These are phyloP conservation scores for Musa balbisiana DNA, from an alignment of 202 grass and related monocot species.

Conservation along the genomic window DNA sequence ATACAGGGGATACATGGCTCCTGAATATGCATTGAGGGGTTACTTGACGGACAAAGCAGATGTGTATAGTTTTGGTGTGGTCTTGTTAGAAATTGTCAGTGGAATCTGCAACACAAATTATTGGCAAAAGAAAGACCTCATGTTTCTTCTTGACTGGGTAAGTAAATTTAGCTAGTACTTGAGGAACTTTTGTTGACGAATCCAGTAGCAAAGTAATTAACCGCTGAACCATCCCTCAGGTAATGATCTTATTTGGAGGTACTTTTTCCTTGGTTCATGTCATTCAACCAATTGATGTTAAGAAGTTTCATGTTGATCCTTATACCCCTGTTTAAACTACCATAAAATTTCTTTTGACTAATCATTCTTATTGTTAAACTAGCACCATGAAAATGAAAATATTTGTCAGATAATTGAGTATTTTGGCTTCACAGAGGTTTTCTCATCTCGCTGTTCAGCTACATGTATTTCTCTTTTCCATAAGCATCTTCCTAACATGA, in stretches of 20 bases:
- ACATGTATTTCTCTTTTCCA: too few relatives aligned
- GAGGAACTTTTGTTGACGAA: not conserved
- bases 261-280: too few relatives aligned
- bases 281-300: too few relatives aligned
- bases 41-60: conserved; percentile 73
- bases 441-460: too few relatives aligned
- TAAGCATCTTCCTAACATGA: too few relatives aligned
- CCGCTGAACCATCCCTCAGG: not conserved
- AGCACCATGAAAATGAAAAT: too few relatives aligned
- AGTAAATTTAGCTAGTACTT: not conserved
- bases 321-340: too few relatives aligned
- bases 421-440: too few relatives aligned
- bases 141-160: conserved; percentile 92
- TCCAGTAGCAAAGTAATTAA: not conserved
- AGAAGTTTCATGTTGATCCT: too few relatives aligned
- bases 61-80: conserved; percentile 74
- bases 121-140: conserved; percentile 48
- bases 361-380: too few relatives aligned
- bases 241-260: not conserved
- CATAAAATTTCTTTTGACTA: too few relatives aligned
- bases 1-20: conserved; percentile 77
- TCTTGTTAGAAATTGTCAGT: conserved; percentile 63
- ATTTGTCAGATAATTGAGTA: too few relatives aligned
- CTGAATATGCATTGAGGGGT: conserved; percentile 83
- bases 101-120: conserved; percentile 56